Percentiles rank a stretch among this genome's conserved stretches.
Conservation (phyloP, 2,329 filamentous ascomycete genomes). For the Aspergillus ochraceoroseus region DNA sequence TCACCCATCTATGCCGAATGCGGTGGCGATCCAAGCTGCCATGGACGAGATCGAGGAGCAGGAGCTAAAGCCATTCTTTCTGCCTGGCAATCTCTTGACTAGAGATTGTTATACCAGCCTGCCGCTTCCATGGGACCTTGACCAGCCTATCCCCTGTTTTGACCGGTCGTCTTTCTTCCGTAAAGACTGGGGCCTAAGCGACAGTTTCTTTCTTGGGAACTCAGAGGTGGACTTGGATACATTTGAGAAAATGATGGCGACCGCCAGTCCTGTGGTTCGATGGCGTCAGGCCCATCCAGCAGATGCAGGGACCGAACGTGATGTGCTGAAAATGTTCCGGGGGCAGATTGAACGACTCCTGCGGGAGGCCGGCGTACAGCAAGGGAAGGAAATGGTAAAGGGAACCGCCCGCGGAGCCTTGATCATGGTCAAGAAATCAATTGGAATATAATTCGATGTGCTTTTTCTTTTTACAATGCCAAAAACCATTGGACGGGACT, state of each 20-base stretch:
- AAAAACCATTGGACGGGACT: too few relatives aligned
- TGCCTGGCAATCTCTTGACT: constrained; percentile 43
- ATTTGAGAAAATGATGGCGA: constrained; percentile 8
- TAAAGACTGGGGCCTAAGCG: background rate
- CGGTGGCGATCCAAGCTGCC: constrained; percentile 40
- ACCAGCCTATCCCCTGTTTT: constrained; percentile 36
- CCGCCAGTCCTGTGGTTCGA: constrained; percentile 7
- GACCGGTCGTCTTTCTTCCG: background rate
- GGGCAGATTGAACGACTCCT: constrained; percentile 8
- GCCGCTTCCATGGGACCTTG: constrained; percentile 48
- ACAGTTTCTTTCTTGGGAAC: background rate
- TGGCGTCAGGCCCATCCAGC: constrained; percentile 11
- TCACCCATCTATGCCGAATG: constrained; percentile 38
- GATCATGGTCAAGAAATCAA: constrained; percentile 4
- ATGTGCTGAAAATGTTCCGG: constrained; percentile 5
- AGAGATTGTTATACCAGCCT: constrained; percentile 43
- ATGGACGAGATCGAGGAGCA: constrained; percentile 39
- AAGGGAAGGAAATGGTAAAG: constrained; percentile 7
- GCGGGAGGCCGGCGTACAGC: constrained; percentile 1
- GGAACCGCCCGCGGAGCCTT: constrained; percentile 5
- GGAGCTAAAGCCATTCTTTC: constrained; percentile 38
- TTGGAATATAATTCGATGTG: too few relatives aligned
- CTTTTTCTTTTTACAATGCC: too few relatives aligned
- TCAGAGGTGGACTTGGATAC: constrained; percentile 1
- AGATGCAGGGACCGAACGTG: constrained; percentile 7